Evolutionary conservation across 2,329 filamentous ascomycete genomes (phyloP).

Genomic region (Neonectria punicea): DNA sequence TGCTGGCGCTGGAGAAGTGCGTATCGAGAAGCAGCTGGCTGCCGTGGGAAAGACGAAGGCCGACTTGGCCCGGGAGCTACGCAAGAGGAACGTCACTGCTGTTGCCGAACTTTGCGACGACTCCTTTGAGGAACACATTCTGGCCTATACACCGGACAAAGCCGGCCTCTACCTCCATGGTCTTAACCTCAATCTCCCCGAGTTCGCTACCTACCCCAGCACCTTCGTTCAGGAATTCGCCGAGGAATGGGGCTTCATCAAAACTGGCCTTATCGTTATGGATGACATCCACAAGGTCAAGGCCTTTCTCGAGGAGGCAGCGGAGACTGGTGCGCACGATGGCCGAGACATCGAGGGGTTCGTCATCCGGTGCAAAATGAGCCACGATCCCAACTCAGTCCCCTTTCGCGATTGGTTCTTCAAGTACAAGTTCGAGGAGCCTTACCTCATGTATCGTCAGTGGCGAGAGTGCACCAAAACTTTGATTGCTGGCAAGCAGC

Average conservation of each 20-base stretch:
- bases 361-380: conserved; percentile 87
- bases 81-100: conserved; percentile 87
- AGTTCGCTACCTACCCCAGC: conserved; percentile 89
- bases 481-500: conserved; percentile 78
- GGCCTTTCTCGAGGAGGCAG: conserved; percentile 83
- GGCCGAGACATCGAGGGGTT: conserved; percentile 97
- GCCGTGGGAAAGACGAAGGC: conserved; percentile 80
- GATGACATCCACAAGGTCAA: conserved; percentile 80
- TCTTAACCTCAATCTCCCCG: conserved; percentile 93
- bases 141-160: conserved; percentile 84
- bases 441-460: conserved; percentile 98
- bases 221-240: conserved; percentile 89
- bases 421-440: conserved; percentile 99
- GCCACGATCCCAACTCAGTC: conserved; percentile 57
- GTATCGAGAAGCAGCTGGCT: conserved; percentile 82
- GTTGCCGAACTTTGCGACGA: conserved; percentile 98
- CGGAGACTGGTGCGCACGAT: conserved; percentile 88
- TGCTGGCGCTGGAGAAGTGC: conserved; percentile 82
- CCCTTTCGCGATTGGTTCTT: conserved; percentile 97
- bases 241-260: conserved; percentile 91
- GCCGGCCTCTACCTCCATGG: conserved; percentile 96
- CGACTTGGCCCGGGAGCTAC: conserved; percentile 81
- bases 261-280: conserved; percentile 82
- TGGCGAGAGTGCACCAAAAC: conserved; percentile 98
- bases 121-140: conserved; percentile 94